phyloP scores from a whole-genome alignment of 495 filamentous ascomycete species.

The Aspergillus biplanus region DNA sequence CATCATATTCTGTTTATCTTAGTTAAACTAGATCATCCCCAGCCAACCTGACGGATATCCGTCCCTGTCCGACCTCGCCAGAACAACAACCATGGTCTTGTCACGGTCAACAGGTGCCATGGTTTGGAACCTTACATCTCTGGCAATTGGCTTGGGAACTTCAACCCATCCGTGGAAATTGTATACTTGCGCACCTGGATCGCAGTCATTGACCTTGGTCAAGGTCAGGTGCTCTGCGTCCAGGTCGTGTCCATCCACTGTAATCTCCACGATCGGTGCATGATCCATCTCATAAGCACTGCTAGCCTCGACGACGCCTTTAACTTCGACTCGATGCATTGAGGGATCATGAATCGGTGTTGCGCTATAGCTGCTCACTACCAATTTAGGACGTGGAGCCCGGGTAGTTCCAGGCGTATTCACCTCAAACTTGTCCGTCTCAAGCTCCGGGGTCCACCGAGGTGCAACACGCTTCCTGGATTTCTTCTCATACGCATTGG shows the following conservation, averaged over 20 bases:
- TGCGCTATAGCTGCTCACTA: neutral
- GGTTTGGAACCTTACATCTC: neutral
- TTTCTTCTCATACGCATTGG: constrained; percentile 39
- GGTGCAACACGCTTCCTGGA: neutral
- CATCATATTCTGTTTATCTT: too few species aligned
- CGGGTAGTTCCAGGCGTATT: neutral
- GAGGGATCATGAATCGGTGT: neutral
- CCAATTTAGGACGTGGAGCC: neutral
- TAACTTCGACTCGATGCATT: neutral
- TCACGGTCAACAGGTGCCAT: constrained; percentile 2
- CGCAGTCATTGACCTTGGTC: neutral
- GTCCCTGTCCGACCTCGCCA: neutral
- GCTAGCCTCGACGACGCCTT: neutral
- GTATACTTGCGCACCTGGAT: neutral
- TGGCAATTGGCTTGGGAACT: neutral
- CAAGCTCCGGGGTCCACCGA: neutral
- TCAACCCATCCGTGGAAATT: neutral
- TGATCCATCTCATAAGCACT: neutral
- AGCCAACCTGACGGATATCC: constrained; percentile 3
- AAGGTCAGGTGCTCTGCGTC: neutral
- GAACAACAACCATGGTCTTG: neutral
- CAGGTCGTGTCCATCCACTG: neutral
- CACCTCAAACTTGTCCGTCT: constrained; percentile 2
- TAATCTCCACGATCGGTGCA: neutral
- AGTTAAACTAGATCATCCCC: neutral